Conservation (phyloP, 1,139 yeast genomes). For the Candida sanyaensis region DNA sequence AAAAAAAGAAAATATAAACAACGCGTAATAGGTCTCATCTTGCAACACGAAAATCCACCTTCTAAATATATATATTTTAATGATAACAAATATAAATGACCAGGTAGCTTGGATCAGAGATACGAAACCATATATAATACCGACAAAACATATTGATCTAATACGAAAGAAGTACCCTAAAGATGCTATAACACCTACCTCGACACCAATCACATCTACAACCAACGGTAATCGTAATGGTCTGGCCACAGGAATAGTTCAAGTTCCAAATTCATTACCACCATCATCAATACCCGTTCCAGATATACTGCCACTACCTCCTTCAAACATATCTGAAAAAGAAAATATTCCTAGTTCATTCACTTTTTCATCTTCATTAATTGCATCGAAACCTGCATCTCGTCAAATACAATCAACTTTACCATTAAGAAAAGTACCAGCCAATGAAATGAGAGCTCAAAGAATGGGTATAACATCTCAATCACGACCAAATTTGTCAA, state of each 20-base stretch:
- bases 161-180: slow-evolving; percentile 18
- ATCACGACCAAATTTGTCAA: neutral
- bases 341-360: slow-evolving; percentile 5
- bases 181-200: neutral
- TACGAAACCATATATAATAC: slow-evolving; percentile 14
- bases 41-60: slow-evolving; percentile 7
- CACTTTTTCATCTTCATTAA: neutral
- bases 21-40: neutral
- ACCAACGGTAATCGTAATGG: neutral
- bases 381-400: neutral
- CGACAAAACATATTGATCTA: slow-evolving; percentile 6
- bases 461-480: neutral
- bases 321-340: neutral
- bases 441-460: slow-evolving; percentile 1
- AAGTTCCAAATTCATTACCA: neutral
- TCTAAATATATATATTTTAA: neutral
- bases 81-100: slow-evolving; percentile 14
- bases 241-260: neutral
- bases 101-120: slow-evolving; percentile 17
- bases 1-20: slow-evolving; percentile 1
- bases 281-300: neutral
- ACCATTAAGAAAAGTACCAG: slow-evolving; percentile 1
- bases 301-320: neutral
- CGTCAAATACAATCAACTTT: slow-evolving; percentile 1
- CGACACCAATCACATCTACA: neutral